Evolutionary conservation across 1,284 basidiomycete species (phyloP), one percentile per base, ranked within the genome.

Genomic region (Porodaedalea pini): DNA sequence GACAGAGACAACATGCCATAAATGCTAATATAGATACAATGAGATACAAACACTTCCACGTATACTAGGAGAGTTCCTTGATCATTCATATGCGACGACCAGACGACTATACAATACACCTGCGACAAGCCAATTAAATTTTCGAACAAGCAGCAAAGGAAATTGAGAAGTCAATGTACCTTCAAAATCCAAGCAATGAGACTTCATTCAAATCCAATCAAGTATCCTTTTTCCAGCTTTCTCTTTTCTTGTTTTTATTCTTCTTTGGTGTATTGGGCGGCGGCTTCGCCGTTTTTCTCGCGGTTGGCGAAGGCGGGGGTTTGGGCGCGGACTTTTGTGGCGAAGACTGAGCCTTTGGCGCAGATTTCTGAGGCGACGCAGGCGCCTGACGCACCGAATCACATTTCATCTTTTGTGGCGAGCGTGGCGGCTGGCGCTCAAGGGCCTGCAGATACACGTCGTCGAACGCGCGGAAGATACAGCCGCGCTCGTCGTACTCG

Each of bases 391-490:
- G 45, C 23, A 15, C 4, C 11, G 23, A 31, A 11, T 13, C 23
- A 27, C n/a, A n/a, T n/a, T n/a, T 25, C 50, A 36, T 41, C 54
- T 54, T 60, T 41, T 57, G 52, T 27, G 51, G 57, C 50, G 57
- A 51, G 47, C 48, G 59, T 45, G 32, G 50, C 51, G 60, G 45
- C 49, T 56, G 36, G 58, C 37, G 60, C 41, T 54, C 41, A 17
- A 54, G 43, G 15, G 52, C 56, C 23, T 59, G 44, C 10, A 63
- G 55, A 53, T 62, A 81, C 17, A 85, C 81, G 61, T 86, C 85
- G 60, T 82, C 77, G 67, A 82, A 86, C 64, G 75, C 84, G 58
- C 83, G 74, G 65, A 83, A 83, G 39, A 77, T 68, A 63, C 80
- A 83, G 49, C 75, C 74, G 8, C 59, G 58, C 15, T 64, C 51